Evolutionary conservation across 441 rosid species (phyloP), one percentile per base, ranked within the genome.

Genomic region (Populus hybrid): DNA sequence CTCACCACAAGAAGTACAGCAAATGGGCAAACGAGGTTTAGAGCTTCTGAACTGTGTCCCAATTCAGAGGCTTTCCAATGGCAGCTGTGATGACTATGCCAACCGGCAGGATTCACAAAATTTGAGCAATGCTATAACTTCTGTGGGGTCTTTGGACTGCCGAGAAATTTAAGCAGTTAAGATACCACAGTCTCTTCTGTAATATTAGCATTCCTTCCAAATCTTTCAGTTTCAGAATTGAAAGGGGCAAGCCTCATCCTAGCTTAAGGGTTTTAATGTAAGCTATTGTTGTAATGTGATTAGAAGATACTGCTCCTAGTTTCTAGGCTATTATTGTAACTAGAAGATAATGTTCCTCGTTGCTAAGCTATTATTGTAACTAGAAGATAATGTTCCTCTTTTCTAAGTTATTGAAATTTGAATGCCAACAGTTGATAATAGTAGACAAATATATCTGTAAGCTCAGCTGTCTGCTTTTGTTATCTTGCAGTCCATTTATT

Each of bases 1-100:
- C 16, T 97, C 99, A 53, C 97, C 95, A 1, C 94, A 90, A 78
- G 99, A 97, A 85, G 91, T 97, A 84, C 97, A 93, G 79, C 93
- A 91, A 81, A 97, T 94, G 99, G 99, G 98, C 19, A 94, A 91
- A 83, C 88, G 83, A 50, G 98, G 97, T 72, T 83, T 89, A 34
- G 94, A 91, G 88, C 97, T 93, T 81, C 91, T 92, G 78, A 89
- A 86, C 63, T 2, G 30, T 28, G 30, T 28, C 30, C 30, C 30
- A 28, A 28, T 28, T 28, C 30, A 28, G 30, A 28, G 30, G 30
- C 30, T 28, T 28, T 28, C 30, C 30, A 28, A 28, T 3, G 30
- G 30, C 30, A 28, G 30, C 30, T 28, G 30, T 28, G 30, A 28
- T 28, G 30, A 28, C 30, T 3, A 28, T 28, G 30, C 4, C 3